Percentiles rank a stretch among this genome's conserved stretches.
Evolutionary conservation across 768 basidiomycete species (phyloP).

Genomic region (Lyophyllum shimeji): DNA sequence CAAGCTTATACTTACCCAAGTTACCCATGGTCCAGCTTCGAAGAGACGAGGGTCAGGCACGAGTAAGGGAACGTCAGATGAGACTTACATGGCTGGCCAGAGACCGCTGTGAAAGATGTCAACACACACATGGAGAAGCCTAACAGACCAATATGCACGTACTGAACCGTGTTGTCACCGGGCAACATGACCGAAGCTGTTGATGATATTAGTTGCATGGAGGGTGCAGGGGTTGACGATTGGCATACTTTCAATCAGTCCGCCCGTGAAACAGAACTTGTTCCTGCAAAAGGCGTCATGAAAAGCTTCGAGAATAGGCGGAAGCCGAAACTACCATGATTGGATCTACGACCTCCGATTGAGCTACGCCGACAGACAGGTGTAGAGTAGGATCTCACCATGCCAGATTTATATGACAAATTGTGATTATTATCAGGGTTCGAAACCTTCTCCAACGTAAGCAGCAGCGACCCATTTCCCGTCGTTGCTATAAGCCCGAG

Average conservation of each 20-base stretch:
- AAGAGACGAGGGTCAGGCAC: neutral
- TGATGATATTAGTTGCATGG: neutral
- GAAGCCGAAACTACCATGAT: neutral
- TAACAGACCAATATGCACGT: slow-evolving; percentile 15
- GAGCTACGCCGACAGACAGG: neutral
- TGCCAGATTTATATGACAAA: slow-evolving; percentile 60
- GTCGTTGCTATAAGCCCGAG: slow-evolving; percentile 49
- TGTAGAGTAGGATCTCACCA: slow-evolving; percentile 35
- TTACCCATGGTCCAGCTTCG: slow-evolving; percentile 46
- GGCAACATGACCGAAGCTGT: slow-evolving; percentile 33
- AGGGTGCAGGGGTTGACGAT: slow-evolving; percentile 11
- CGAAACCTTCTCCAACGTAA: slow-evolving; percentile 61
- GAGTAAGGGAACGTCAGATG: neutral
- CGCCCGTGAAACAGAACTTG: slow-evolving; percentile 80
- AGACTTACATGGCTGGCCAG: slow-evolving; percentile 40
- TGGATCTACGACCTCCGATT: slow-evolving; percentile 21
- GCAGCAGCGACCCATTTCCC: slow-evolving; percentile 61
- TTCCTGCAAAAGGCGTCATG: slow-evolving; percentile 28
- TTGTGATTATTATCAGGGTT: slow-evolving; percentile 52
- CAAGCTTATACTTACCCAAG: slow-evolving; percentile 39
- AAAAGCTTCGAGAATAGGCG: neutral
- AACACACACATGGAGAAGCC: neutral
- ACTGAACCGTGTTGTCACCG: slow-evolving; percentile 29
- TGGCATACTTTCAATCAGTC: slow-evolving; percentile 52
- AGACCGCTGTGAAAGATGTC: slow-evolving; percentile 25